Evolutionary conservation across 2,329 filamentous ascomycete genomes (phyloP), one percentile per base, ranked within the genome.

Genomic region (Sporothrix protearum): DNA sequence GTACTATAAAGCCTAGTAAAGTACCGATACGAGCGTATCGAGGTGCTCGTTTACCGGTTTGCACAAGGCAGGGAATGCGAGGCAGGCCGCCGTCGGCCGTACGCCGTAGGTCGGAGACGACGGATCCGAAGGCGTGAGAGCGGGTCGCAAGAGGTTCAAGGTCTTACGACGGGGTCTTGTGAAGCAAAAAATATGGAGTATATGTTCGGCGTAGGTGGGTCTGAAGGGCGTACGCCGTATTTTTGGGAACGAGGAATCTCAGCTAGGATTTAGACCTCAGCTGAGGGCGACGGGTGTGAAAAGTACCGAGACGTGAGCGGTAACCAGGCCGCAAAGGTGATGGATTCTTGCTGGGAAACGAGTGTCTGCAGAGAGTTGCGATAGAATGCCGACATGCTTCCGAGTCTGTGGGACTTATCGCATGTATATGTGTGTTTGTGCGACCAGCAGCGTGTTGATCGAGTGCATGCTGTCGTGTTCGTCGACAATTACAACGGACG

Each of bases 381-480:
- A 22, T 30, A 55, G 30, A n/a, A 39, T 42, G 45, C 33, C 12
- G 30, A 42, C 66, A 68, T 55, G 49, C 49, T 68, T 55, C 49
- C 49, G 33, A 39, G 66, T 51, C 49, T 55, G 66, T 55, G 49
- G 22, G 33, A 68, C 33, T 16, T 47, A 4, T 3, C 14, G 39
- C 14, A 10, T 45, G 49, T 53, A 4, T 53, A 16, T 42, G 14
- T 19, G 30, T 36, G 33, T 8, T 8, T 36, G 57, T 61, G 19
- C 16, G 57, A 39, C 57, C 57, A 30, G 19, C 8, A 12, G 9
- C 57, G 30, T 39, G 19, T 9, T 64, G 59, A 39, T 28, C 59
- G 57, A 63, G 36, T 64, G 59, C 59, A 36, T 64, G 5, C 59
- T 64, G 59, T 45, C 12, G 59, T 64, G 59, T 22, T 22, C 19